Evolutionary conservation across 441 rosid genomes (phyloP).

Genomic region (Omphalea diandra): DNA sequence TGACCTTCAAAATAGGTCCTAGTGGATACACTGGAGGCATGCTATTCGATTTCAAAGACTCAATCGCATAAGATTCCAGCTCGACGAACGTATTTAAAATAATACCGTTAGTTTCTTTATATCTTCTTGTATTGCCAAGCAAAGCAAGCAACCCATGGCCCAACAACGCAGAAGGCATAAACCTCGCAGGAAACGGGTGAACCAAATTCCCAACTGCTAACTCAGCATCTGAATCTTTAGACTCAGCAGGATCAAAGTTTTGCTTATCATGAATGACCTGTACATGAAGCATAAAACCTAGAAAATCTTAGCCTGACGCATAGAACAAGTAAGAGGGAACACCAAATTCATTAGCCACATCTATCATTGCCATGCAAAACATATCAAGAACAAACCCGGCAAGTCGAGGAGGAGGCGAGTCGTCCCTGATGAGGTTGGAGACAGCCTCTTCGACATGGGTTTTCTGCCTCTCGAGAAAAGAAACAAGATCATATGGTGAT

Average conservation of each 20-base stretch:
- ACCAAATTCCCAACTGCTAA: not conserved
- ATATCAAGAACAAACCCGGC: slow-evolving; percentile 9
- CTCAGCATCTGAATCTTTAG: not conserved
- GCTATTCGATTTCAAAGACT: not conserved
- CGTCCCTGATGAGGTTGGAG: not conserved
- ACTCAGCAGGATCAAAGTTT: not conserved
- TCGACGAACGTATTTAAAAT: not conserved
- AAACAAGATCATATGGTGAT: not conserved
- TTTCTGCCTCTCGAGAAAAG: not conserved
- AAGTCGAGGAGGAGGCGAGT: not conserved
- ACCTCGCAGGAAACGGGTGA: not conserved
- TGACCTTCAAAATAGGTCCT: slow-evolving; percentile 30
- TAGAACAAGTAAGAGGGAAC: not conserved
- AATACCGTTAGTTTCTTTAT: not conserved
- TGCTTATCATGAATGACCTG: not conserved
- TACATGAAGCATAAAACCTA: not conserved
- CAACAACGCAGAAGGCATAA: slow-evolving; percentile 10
- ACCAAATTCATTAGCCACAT: not conserved
- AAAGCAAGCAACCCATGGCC: not conserved
- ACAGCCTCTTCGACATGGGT: not conserved
- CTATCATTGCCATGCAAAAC: slow-evolving; percentile 13
- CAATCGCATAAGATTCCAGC: slow-evolving; percentile 8
- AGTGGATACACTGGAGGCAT: slow-evolving; percentile 22
- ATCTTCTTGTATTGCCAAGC: slow-evolving; percentile 2
- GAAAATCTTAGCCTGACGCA: not conserved